Conservation (phyloP, 331 rosid genomes). For the Rosa hybrid region DNA sequence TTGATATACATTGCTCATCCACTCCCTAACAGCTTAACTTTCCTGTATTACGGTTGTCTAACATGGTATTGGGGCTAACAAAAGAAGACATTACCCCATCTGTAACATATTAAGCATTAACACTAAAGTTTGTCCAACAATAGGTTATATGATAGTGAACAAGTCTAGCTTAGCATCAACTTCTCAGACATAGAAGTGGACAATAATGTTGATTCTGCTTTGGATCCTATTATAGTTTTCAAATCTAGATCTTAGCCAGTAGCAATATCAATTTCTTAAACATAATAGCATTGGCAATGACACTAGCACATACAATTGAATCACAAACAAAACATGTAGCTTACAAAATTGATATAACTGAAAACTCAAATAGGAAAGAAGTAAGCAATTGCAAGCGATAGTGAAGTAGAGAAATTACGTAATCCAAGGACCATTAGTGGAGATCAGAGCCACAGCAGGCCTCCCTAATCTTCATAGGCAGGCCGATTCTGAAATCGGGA, state of each 20-base stretch:
- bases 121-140: not conserved
- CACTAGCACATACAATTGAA: not conserved
- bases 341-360: not conserved
- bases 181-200: not conserved
- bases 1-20: no score
- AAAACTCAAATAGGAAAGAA: not conserved
- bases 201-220: not conserved
- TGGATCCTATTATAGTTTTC: not conserved
- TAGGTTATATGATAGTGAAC: not conserved
- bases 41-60: no score
- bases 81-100: no score
- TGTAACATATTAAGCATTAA: not conserved
- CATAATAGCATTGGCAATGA: not conserved
- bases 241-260: not conserved
- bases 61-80: no score
- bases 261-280: not conserved
- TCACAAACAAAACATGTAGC: not conserved
- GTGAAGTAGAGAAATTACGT: conserved; percentile 46
- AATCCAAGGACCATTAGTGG: conserved; percentile 94
- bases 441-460: conserved; percentile 95
- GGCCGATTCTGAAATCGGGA: no score
- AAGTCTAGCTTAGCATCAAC: not conserved
- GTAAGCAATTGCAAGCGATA: not conserved
- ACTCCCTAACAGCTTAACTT: no score
- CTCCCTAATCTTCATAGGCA: conserved; percentile 49